phyloP scores from a whole-genome alignment of 495 filamentous ascomycete genomes.

The Tuber aestivum region DNA sequence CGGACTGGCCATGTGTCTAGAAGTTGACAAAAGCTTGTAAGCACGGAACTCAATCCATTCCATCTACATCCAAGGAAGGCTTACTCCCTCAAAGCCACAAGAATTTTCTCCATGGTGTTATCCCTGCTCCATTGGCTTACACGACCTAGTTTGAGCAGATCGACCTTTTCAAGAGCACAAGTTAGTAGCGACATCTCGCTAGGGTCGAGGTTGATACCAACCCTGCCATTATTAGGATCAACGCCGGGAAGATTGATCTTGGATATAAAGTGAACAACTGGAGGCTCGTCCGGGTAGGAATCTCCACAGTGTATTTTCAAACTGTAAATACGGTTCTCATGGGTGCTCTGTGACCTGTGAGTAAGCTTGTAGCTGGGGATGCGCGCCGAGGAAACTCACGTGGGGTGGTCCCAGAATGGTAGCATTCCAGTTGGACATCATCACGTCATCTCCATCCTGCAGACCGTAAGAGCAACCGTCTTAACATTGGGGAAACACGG shows the following conservation, averaged over 20 bases:
- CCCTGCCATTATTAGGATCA: conserved; percentile 67
- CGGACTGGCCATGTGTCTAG: conserved; percentile 88
- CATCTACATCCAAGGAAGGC: conserved; percentile 19
- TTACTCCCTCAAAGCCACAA: conserved; percentile 79
- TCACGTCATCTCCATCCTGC: conserved; percentile 86
- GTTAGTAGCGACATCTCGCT: neutral
- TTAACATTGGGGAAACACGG: conserved; percentile 41
- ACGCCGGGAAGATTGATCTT: conserved; percentile 95
- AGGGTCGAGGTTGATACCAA: conserved; percentile 37
- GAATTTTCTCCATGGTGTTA: conserved; percentile 86
- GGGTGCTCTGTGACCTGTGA: conserved; percentile 60
- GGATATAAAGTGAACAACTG: conserved; percentile 81
- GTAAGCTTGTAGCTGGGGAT: conserved; percentile 5
- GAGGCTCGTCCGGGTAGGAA: conserved; percentile 81
- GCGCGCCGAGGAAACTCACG: conserved; percentile 51
- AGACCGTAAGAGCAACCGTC: conserved; percentile 97
- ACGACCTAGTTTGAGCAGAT: conserved; percentile 72
- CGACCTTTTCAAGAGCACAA: conserved; percentile 55
- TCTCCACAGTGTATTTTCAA: conserved; percentile 93
- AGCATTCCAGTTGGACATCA: conserved; percentile 98
- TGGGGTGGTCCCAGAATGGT: conserved; percentile 96
- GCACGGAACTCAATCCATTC: conserved; percentile 6
- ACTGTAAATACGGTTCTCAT: conserved; percentile 98
- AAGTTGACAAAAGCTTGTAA: conserved; percentile 24
- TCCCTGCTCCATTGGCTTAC: conserved; percentile 83